Conservation (phyloP, 306 rosid genomes). For the Trifolium fragiferum region DNA sequence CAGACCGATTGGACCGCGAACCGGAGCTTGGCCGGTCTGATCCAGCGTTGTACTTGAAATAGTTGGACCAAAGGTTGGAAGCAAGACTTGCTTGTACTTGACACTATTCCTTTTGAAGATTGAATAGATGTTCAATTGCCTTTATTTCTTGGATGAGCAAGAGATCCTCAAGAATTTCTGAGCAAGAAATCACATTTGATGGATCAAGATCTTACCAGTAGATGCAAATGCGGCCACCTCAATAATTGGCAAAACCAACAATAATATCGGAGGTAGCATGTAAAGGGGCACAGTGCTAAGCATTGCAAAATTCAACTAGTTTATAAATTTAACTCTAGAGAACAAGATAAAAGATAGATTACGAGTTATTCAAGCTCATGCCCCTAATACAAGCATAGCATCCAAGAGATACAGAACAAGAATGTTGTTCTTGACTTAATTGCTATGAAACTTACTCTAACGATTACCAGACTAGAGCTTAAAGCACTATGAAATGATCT, state of each 20-base stretch:
- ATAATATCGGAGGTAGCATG: neutral
- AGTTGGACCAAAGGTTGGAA: no score
- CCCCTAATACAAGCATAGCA: conserved; percentile 37
- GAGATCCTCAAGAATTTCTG: neutral
- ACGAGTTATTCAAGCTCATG: conserved; percentile 36
- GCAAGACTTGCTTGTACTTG: no score
- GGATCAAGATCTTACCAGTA: neutral
- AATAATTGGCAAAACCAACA: conserved; percentile 17
- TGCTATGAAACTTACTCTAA: conserved; percentile 21
- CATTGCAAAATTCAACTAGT: conserved; percentile 18
- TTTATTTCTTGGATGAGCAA: conserved; percentile 5
- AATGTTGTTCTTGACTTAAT: conserved; percentile 24
- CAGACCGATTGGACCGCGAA: no score
- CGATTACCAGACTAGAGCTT: conserved; percentile 32
- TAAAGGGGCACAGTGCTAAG: neutral
- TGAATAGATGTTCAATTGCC: neutral
- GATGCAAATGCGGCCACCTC: neutral
- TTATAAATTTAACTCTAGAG: conserved; percentile 1
- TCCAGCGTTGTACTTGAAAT: no score
- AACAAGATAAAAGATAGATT: conserved; percentile 25
- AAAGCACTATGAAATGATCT: conserved; percentile 32
- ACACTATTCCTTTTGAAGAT: neutral
- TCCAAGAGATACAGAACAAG: conserved; percentile 22
- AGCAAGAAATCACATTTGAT: conserved; percentile 16
- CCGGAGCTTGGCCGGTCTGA: no score